Percentiles rank a stretch among this genome's conserved stretches.
phyloP scores from a whole-genome alignment of 2,329 filamentous ascomycete genomes.

The Eurotiales sp. region DNA sequence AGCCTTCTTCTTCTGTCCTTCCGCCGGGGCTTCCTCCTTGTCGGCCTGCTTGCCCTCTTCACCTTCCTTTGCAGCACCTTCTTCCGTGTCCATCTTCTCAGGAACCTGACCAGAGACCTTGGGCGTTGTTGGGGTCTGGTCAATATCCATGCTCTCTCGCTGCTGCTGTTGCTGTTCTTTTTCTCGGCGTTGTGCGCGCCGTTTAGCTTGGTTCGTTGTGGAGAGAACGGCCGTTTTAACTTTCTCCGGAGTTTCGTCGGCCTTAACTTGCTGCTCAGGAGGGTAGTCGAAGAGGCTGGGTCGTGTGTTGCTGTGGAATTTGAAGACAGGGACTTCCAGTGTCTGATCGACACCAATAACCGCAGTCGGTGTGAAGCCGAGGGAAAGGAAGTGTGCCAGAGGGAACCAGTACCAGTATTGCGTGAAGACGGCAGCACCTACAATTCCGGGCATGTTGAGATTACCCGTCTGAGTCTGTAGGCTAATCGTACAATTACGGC shows the following conservation, averaged over 20 bases:
- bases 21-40: constrained; percentile 51
- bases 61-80: constrained; percentile 58
- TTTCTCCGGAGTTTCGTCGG: constrained; percentile 87
- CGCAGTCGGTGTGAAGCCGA: constrained; percentile 94
- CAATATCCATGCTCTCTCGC: constrained; percentile 92
- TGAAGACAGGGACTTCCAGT: constrained; percentile 87
- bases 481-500: constrained; percentile 96
- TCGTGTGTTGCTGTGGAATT: constrained; percentile 90
- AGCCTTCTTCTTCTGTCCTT: constrained; percentile 75
- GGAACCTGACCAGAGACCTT: constrained; percentile 57
- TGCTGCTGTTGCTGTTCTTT: constrained; percentile 62
- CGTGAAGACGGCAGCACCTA: constrained; percentile 96
- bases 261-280: constrained; percentile 91
- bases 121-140: constrained; percentile 70
- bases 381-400: constrained; percentile 91
- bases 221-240: constrained; percentile 94
- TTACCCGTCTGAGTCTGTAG: constrained; percentile 97
- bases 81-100: constrained; percentile 81
- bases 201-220: constrained; percentile 94
- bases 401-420: constrained; percentile 99
- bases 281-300: constrained; percentile 98
- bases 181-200: constrained; percentile 90
- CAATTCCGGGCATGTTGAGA: constrained; percentile 96
- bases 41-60: constrained; percentile 50
- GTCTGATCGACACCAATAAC: constrained; percentile 94